Percentiles rank a stretch among this genome's conserved stretches.
Conservation (phyloP, 129 eudicot genomes). For the Oenanthe sinensis region DNA sequence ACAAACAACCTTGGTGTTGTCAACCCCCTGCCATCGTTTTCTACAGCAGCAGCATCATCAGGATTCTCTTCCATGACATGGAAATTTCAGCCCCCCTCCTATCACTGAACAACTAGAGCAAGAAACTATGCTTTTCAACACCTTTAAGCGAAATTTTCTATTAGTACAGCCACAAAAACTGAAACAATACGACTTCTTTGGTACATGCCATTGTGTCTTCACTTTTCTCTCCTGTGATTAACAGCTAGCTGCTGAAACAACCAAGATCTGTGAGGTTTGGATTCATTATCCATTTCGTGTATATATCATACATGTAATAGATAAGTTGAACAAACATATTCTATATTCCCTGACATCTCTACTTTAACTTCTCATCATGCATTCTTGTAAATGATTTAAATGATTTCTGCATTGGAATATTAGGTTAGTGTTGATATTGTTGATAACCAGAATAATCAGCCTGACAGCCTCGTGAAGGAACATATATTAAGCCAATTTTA, state of each 20-base stretch:
- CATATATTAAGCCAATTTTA: not conserved
- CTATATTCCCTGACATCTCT: not conserved
- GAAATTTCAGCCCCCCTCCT: constrained; percentile 10
- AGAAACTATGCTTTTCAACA: constrained; percentile 16
- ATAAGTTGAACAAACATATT: not conserved
- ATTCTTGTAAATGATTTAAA: not conserved
- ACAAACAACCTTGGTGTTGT: constrained; percentile 26
- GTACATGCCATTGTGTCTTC: not conserved
- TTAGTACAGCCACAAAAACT: not conserved
- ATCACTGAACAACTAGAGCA: constrained; percentile 11
- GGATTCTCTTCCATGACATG: constrained; percentile 63
- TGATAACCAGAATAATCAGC: not conserved
- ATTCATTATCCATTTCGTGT: constrained; percentile 6
- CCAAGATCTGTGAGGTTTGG: constrained; percentile 2
- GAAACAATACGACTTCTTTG: not conserved
- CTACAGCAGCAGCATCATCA: constrained; percentile 84
- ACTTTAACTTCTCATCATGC: not conserved
- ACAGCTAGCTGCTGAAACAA: constrained; percentile 13
- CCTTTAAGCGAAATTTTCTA: constrained; percentile 5
- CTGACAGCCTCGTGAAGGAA: not conserved
- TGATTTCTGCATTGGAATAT: not conserved
- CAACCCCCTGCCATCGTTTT: constrained; percentile 28
- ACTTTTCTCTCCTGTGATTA: not conserved
- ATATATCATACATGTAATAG: not conserved
- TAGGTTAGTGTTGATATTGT: not conserved